Percentiles rank a stretch among this genome's conserved stretches.
Conservation (phyloP, 208 protist genomes). For the Blastocrithidia nonstop region DNA sequence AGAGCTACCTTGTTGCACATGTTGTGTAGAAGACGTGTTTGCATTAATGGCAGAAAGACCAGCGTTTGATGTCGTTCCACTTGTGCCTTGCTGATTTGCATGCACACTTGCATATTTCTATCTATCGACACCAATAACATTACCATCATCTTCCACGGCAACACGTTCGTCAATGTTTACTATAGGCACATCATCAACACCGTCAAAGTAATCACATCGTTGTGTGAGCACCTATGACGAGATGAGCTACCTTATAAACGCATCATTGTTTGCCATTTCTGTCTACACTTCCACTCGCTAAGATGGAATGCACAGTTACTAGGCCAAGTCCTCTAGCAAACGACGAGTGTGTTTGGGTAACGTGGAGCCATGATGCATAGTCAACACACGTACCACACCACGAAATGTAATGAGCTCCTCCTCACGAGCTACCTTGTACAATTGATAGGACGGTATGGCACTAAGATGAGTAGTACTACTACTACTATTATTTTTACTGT, state of each 20-base stretch:
- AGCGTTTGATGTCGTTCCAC: too few relatives aligned
- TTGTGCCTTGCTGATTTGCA: too few relatives aligned
- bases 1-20: too few relatives aligned
- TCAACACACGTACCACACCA: slow-evolving; percentile 51
- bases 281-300: slow-evolving; percentile 33
- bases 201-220: slow-evolving; percentile 66
- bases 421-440: slow-evolving; percentile 69
- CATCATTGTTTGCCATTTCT: slow-evolving; percentile 25
- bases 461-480: too few relatives aligned
- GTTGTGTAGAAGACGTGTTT: too few relatives aligned
- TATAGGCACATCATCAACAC: slow-evolving; percentile 59
- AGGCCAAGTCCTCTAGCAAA: slow-evolving; percentile 60
- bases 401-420: slow-evolving; percentile 68
- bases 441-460: slow-evolving; percentile 37
- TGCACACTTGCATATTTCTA: too few relatives aligned
- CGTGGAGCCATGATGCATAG: slow-evolving; percentile 40
- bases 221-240: slow-evolving; percentile 28
- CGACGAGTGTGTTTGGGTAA: slow-evolving; percentile 31
- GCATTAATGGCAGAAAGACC: too few relatives aligned
- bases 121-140: too few relatives aligned
- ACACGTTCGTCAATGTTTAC: slow-evolving; percentile 8
- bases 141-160: too few relatives aligned
- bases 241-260: slow-evolving; percentile 26
- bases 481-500: too few relatives aligned
- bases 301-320: slow-evolving; percentile 29